phyloP scores from a whole-genome alignment of 306 rosid species.

The Cotoneaster glaucophyllus region DNA sequence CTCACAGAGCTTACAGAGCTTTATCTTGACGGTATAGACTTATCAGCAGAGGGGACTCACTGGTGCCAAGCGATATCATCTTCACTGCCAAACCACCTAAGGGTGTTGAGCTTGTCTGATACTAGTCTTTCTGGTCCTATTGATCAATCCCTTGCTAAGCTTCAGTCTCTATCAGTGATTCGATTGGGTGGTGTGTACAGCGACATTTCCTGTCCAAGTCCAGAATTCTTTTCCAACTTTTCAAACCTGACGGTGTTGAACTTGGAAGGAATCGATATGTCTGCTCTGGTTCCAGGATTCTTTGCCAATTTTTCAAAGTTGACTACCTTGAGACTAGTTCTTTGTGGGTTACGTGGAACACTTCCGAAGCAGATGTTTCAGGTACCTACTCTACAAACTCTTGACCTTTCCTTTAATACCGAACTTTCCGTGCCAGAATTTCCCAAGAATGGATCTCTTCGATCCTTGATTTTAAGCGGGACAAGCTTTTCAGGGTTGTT shows the following conservation, averaged over 20 bases:
- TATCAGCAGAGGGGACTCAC: constrained; percentile 8
- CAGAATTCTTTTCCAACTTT: constrained; percentile 1
- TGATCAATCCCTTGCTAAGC: not conserved
- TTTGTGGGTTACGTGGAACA: not conserved
- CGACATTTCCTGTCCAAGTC: not conserved
- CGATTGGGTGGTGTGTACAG: not conserved
- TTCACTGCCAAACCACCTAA: not conserved
- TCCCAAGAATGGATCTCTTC: not conserved
- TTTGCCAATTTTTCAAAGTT: constrained; percentile 6
- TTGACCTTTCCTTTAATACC: not conserved
- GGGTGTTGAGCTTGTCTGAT: constrained; percentile 7
- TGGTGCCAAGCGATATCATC: constrained; percentile 23
- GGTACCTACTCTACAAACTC: not conserved
- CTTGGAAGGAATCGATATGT: too few relatives aligned
- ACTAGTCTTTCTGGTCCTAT: constrained; percentile 14
- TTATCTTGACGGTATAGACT: constrained; percentile 23
- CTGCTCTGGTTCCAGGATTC: not conserved
- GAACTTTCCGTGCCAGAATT: constrained; percentile 11
- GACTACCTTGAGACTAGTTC: not conserved
- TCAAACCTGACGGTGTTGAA: constrained; percentile 1
- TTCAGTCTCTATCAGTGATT: not conserved
- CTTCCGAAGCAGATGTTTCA: constrained; percentile 12
- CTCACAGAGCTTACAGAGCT: constrained; percentile 9
- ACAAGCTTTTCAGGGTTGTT: constrained; percentile 10
- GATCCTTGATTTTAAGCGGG: not conserved